Evolutionary conservation across 352 stramenopile genomes (phyloP).

Genomic region (Phytophthora sansomeana): DNA sequence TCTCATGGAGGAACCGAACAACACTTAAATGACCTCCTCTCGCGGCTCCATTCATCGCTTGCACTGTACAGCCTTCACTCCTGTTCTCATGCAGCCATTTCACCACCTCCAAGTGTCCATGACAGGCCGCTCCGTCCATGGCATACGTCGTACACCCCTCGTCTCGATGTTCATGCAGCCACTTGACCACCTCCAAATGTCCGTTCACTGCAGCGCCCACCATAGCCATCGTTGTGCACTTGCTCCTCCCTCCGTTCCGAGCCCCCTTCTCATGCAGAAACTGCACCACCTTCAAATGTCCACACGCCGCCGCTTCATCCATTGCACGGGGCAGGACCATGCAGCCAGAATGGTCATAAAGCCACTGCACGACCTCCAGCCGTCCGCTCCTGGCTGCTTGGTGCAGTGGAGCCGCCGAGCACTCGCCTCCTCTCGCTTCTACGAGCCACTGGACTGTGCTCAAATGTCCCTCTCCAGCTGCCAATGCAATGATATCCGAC

Average conservation of each 20-base stretch:
- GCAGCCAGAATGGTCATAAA: slow-evolving; percentile 29
- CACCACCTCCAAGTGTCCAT: slow-evolving; percentile 38
- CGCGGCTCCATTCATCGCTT: slow-evolving; percentile 37
- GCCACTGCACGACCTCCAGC: slow-evolving; percentile 26
- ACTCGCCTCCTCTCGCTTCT: slow-evolving; percentile 31
- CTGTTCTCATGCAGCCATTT: slow-evolving; percentile 37
- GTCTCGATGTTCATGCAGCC: slow-evolving; percentile 29
- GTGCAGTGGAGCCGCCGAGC: slow-evolving; percentile 32
- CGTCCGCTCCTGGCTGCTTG: slow-evolving; percentile 27
- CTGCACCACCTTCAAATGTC: slow-evolving; percentile 29
- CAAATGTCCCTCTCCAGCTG: slow-evolving; percentile 24
- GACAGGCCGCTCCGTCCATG: slow-evolving; percentile 26
- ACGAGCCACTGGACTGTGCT: slow-evolving; percentile 38
- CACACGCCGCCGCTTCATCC: slow-evolving; percentile 34
- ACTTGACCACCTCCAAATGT: slow-evolving; percentile 31
- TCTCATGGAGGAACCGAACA: slow-evolving; percentile 36
- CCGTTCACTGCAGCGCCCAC: slow-evolving; percentile 28
- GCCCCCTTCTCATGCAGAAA: slow-evolving; percentile 32
- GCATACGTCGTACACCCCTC: slow-evolving; percentile 30
- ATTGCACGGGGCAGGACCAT: slow-evolving; percentile 32
- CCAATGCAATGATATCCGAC: slow-evolving; percentile 22
- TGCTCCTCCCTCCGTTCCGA: slow-evolving; percentile 11
- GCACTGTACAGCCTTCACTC: slow-evolving; percentile 30
- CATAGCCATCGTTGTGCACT: slow-evolving; percentile 35
- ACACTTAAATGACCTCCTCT: slow-evolving; percentile 24